Evolutionary conservation across 2,329 filamentous ascomycete genomes (phyloP).

Genomic region (Sporothrix variecibatus): DNA sequence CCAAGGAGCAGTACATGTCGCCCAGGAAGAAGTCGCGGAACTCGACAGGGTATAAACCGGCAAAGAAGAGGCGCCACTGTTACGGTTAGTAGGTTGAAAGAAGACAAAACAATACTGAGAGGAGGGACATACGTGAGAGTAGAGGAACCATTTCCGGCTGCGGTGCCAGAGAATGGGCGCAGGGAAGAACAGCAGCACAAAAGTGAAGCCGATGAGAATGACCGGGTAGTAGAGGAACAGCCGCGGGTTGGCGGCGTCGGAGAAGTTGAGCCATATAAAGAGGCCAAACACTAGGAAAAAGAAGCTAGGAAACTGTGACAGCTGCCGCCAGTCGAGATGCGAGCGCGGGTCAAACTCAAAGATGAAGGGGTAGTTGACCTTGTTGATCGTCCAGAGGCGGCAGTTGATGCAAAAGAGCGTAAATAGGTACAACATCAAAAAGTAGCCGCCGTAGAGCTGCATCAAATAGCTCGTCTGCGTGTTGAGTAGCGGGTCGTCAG

Average conservation of each 20-base stretch:
- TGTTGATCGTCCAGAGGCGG: constrained; percentile 76
- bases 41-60: constrained; percentile 88
- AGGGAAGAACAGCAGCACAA: constrained; percentile 73
- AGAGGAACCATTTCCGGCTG: constrained; percentile 82
- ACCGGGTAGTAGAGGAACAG: constrained; percentile 88
- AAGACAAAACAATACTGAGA: neutral
- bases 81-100: neutral
- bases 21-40: constrained; percentile 97
- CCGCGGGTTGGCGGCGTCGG: constrained; percentile 60
- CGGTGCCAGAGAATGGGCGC: constrained; percentile 71
- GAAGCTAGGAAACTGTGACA: constrained; percentile 83
- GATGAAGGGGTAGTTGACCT: constrained; percentile 95
- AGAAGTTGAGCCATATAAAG: constrained; percentile 88
- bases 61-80: constrained; percentile 80
- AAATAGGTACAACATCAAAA: constrained; percentile 78
- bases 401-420: constrained; percentile 84
- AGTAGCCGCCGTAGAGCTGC: constrained; percentile 92
- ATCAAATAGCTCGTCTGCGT: constrained; percentile 67
- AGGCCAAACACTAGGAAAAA: constrained; percentile 78
- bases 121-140: constrained; percentile 70
- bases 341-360: constrained; percentile 93
- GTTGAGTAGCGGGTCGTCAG: constrained; percentile 50
- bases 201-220: constrained; percentile 69
- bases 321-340: constrained; percentile 84
- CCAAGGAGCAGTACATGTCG: constrained; percentile 95